Evolutionary conservation across 2,329 filamentous ascomycete genomes (phyloP).

Genomic region (Ophiostoma ips): DNA sequence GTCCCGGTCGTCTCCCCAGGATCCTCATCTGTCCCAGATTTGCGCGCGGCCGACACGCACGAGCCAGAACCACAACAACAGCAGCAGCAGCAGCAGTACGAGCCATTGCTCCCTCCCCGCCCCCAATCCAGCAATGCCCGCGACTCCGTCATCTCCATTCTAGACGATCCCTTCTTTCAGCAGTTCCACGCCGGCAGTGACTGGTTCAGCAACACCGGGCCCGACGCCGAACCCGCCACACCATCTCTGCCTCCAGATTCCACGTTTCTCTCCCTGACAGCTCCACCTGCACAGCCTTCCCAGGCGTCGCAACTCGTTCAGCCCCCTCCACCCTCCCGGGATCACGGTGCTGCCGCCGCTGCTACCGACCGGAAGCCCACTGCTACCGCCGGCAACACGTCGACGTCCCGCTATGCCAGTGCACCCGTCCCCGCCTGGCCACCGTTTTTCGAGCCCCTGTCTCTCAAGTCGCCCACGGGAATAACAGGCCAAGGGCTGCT

Average conservation of each 20-base stretch:
- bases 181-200: constrained; percentile 26
- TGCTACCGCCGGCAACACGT: background rate
- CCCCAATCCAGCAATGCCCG: constrained; percentile 19
- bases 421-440: background rate
- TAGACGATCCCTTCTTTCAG: constrained; percentile 42
- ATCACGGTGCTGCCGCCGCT: background rate
- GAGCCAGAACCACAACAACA: background rate
- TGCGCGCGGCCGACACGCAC: background rate
- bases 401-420: background rate
- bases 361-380: background rate
- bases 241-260: constrained; percentile 15
- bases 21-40: background rate
- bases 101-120: constrained; percentile 6
- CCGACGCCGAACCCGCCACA: constrained; percentile 3
- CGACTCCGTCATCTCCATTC: constrained; percentile 38
- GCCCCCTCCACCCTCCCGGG: background rate
- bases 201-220: constrained; percentile 16
- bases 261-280: background rate
- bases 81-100: background rate
- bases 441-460: background rate
- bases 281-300: background rate
- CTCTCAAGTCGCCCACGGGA: background rate
- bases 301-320: background rate
- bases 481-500: no score
- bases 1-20: no score